Percentiles rank a stretch among this genome's conserved stretches.
phyloP scores from a whole-genome alignment of 768 basidiomycete species.

The Suillus placidus region DNA sequence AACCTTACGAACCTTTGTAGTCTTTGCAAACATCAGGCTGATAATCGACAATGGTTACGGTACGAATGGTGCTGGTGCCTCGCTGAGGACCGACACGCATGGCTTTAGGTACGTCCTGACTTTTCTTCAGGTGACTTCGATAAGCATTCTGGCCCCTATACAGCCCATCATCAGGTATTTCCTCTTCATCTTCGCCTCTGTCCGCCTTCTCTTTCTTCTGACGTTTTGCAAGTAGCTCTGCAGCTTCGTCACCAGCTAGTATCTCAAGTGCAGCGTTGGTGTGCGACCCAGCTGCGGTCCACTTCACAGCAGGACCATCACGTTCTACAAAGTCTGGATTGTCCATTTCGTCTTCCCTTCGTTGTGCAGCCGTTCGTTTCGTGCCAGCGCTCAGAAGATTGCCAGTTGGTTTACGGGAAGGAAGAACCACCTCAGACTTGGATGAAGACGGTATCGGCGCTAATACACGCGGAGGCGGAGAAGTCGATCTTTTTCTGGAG shows the following conservation, averaged over 20 bases:
- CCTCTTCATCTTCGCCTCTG: slow-evolving; percentile 53
- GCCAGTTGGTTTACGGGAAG: slow-evolving; percentile 63
- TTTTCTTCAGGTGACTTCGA: slow-evolving; percentile 78
- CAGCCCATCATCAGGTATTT: slow-evolving; percentile 76
- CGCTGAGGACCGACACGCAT: slow-evolving; percentile 86
- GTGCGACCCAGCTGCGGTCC: slow-evolving; percentile 79
- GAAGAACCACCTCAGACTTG: slow-evolving; percentile 77
- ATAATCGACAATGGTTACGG: slow-evolving; percentile 95
- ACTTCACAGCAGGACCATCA: slow-evolving; percentile 68
- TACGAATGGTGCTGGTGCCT: slow-evolving; percentile 80
- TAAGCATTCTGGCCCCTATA: slow-evolving; percentile 88
- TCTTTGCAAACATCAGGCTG: slow-evolving; percentile 99
- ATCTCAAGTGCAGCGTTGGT: slow-evolving; percentile 72
- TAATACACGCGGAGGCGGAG: slow-evolving; percentile 42
- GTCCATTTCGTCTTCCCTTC: slow-evolving; percentile 51
- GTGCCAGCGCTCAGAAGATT: slow-evolving; percentile 82
- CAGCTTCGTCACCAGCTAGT: slow-evolving; percentile 79
- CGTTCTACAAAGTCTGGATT: slow-evolving; percentile 58
- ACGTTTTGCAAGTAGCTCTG: slow-evolving; percentile 74
- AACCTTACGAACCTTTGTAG: slow-evolving; percentile 81
- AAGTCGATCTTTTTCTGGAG: slow-evolving; percentile 71
- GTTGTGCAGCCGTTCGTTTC: slow-evolving; percentile 58
- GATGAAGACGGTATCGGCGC: slow-evolving; percentile 32
- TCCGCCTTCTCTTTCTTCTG: slow-evolving; percentile 57
- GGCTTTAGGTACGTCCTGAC: slow-evolving; percentile 81